Base-by-base conservation (phyloP, 2,329 filamentous ascomycete species). In the Pseudogymnoascus sp. region DNA sequence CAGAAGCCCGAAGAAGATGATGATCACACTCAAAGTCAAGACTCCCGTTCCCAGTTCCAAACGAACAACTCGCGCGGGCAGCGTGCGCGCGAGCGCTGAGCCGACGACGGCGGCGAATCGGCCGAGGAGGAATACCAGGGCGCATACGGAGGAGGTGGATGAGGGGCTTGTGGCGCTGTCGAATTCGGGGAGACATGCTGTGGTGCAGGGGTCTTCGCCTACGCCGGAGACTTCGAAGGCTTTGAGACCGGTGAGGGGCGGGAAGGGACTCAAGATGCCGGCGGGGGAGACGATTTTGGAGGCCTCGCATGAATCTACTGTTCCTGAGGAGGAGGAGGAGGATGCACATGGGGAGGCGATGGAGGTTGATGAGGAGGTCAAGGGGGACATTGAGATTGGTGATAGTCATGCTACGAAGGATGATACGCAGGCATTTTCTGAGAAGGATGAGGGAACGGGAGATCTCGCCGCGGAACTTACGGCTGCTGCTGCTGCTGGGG, bases 81-180 rank as follows among this genome's bases (percentile, higher is more conserved):
- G 71, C 64, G 63, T 69, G 61, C 66, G 69, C 14, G 67, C 66
- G 51, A 71, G 68, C 26, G 66, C 67, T 1, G 26, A 45, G 36
- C 70, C 73, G 61, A 68, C 70, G 57, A 65, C 63, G 62, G 70
- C 70, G 63, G 68, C 68, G 59, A 68, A 67, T 11, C 31, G 68
- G 16, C 51, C 64, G 45, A 67, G 71, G 61, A 69, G 70, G 64
- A 69, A 62, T 31, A 73, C 71, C 36, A 68, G 71, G 42, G 71
- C 71, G 60, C 68, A 70, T 61, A 71, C 71, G 4, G 75, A 63
- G 84, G 83, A 81, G 51, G 83, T 85, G 57, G 76, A 77, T 0
- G 80, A 82, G 31, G 82, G 85, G 47, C 78, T 86, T 5, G 72
- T 86, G 4, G 83, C 86, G 69, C 75, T 87, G 12, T 82, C 84